A percentile compares a stretch with the other conserved stretches of the same genome.
Conservation (phyloP, 768 basidiomycete species). For the Mycena belliarum region DNA sequence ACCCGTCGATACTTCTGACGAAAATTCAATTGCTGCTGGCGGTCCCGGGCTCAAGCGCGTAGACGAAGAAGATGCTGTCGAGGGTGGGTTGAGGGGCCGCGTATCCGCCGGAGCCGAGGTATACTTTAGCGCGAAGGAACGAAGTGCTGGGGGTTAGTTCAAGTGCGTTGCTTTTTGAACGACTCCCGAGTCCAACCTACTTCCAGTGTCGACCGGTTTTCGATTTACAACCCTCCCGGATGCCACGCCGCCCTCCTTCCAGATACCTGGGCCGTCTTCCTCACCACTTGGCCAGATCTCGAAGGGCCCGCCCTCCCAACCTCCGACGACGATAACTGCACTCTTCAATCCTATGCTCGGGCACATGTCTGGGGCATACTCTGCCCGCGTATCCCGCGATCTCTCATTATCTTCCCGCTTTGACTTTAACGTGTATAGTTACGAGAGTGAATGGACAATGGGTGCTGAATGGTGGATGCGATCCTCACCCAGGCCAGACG, state of each 20-base stretch:
- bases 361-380: conserved; percentile 88
- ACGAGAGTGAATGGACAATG: conserved; percentile 94
- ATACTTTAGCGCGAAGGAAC: conserved; percentile 91
- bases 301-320: conserved; percentile 56
- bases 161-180: neutral
- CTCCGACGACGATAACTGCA: conserved; percentile 92
- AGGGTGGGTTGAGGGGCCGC: conserved; percentile 87
- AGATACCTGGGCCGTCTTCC: conserved; percentile 41
- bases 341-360: conserved; percentile 97
- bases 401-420: conserved; percentile 87
- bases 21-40: conserved; percentile 29
- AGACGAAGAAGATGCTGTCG: conserved; percentile 92
- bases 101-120: conserved; percentile 92
- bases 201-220: conserved; percentile 84
- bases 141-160: conserved; percentile 85
- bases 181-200: neutral
- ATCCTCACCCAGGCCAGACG: conserved; percentile 42
- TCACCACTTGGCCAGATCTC: conserved; percentile 36
- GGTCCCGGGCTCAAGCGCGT: conserved; percentile 67
- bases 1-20: conserved; percentile 35
- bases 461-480: conserved; percentile 97
- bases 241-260: conserved; percentile 65
- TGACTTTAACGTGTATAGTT: conserved; percentile 96
- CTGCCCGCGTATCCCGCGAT: conserved; percentile 83
- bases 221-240: conserved; percentile 94